Evolutionary conservation across 108 stramenopile species (phyloP), one percentile per base, ranked within the genome.

Genomic region (Nitzschia sp.): DNA sequence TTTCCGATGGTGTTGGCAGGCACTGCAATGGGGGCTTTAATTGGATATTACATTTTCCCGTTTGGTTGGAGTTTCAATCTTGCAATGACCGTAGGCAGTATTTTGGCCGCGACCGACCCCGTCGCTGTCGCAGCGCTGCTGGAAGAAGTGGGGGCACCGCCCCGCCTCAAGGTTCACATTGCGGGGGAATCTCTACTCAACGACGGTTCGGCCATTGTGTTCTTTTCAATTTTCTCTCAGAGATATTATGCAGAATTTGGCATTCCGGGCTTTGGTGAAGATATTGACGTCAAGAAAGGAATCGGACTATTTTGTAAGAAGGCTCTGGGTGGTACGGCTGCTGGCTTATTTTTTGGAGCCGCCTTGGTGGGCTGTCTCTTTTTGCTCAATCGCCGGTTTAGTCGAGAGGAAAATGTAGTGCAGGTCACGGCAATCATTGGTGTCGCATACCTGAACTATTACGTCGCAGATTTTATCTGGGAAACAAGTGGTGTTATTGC

Each of bases 71-170:
- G 79, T 8, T 84, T 72, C 21, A 65, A 77, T 60, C 58, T 89
- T 1, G 72, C 80, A 53, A 67, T 96, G 72, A 86, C 91, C 15
- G 88, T 97, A 61, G 98, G 96, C 32, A 66, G 83, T 28, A 96
- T 98, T 46, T 69, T 96, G 28, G 70, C 90, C 18, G 96, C 96
- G 9, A 98, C 97, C 2, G 98, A 98, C 68, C 98, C 98, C 0
- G 94, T 96, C 0, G 95, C 96, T 3, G 96, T 98, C 17, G 88
- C 88, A 2, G 91, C 88, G 0, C 71, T 94, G 2, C 63, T 92
- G 28, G 80, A 91, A 17, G 74, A 80, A 56, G 59, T 84, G 11
- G 81, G 95, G 31, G 91, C 92, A 11, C 89, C 91, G 2, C 84
- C 91, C 21, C 70, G 90, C 19, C 71, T 95, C 24, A 82, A 87